phyloP scores from a whole-genome alignment of 2,329 filamentous ascomycete genomes.

The Colletotrichum sp. region DNA sequence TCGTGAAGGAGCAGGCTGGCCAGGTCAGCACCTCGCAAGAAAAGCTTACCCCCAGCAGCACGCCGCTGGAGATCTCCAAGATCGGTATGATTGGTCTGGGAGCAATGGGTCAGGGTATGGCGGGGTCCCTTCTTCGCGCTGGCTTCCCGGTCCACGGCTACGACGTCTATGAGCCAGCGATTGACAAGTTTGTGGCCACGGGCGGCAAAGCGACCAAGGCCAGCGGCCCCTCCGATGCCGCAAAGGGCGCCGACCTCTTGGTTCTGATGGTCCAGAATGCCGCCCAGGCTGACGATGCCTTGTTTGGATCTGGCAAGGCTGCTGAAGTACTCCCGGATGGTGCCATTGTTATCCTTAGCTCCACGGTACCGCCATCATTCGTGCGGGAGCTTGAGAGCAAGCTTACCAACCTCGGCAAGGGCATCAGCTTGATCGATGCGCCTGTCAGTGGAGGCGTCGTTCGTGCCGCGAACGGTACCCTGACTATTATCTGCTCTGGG shows the following conservation, averaged over 20 bases:
- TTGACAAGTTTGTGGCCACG: slow-evolving; percentile 32
- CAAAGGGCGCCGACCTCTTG: slow-evolving; percentile 31
- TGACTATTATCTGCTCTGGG: slow-evolving; percentile 42
- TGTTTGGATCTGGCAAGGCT: slow-evolving; percentile 34
- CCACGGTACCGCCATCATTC: slow-evolving; percentile 39
- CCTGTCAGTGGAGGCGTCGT: slow-evolving; percentile 42
- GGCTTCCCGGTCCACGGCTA: slow-evolving; percentile 37
- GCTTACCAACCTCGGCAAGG: slow-evolving; percentile 26
- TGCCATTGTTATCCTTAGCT: slow-evolving; percentile 37
- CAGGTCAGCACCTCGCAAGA: not conserved
- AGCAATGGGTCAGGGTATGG: slow-evolving; percentile 44
- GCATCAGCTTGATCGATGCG: slow-evolving; percentile 36
- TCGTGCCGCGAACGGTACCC: slow-evolving; percentile 38
- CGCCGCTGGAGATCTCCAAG: slow-evolving; percentile 29
- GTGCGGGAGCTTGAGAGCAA: slow-evolving; percentile 24
- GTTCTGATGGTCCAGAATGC: slow-evolving; percentile 42
- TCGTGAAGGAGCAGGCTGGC: slow-evolving; percentile 21
- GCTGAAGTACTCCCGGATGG: slow-evolving; percentile 28
- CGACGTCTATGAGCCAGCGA: slow-evolving; percentile 32
- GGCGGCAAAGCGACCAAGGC: slow-evolving; percentile 27
- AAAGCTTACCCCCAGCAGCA: slow-evolving; percentile 22
- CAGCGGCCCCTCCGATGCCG: slow-evolving; percentile 31
- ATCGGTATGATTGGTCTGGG: slow-evolving; percentile 40
- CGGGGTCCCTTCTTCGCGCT: slow-evolving; percentile 34
- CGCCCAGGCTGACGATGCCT: slow-evolving; percentile 32